phyloP scores from a whole-genome alignment of 345 rosid genomes.

The rapeseed (Brassica napus) region DNA sequence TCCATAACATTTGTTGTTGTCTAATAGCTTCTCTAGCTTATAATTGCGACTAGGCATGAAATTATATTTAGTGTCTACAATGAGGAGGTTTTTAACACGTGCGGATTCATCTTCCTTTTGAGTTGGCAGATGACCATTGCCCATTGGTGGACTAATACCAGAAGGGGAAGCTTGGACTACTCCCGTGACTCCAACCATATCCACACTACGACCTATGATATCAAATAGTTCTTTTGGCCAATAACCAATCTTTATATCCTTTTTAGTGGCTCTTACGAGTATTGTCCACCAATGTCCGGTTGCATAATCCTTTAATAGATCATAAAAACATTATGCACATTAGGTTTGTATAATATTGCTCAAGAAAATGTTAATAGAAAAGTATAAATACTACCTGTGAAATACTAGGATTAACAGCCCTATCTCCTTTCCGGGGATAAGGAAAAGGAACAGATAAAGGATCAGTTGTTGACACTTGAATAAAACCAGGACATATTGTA shows the following conservation, averaged over 20 bases:
- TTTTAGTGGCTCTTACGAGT: rapidly evolving
- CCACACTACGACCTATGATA: not conserved
- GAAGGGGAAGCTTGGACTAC: slow-evolving; percentile 16
- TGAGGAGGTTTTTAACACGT: not conserved
- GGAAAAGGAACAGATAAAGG: not conserved
- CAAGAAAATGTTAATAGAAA: not conserved
- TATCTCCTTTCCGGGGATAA: not conserved
- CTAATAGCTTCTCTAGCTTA: not conserved
- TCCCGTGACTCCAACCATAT: slow-evolving; percentile 14
- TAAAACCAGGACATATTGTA: slow-evolving; percentile 26
- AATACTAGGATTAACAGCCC: not conserved
- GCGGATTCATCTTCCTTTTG: not conserved
- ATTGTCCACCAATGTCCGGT: slow-evolving; percentile 18
- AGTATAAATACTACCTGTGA: not conserved
- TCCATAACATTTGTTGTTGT: slow-evolving; percentile 7
- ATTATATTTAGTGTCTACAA: not conserved
- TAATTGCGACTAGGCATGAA: not conserved
- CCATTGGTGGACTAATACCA: slow-evolving; percentile 26
- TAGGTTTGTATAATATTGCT: too few species aligned
- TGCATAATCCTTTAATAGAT: not conserved
- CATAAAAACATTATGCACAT: not conserved
- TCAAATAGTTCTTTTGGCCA: slow-evolving; percentile 35
- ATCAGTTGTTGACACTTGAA: slow-evolving; percentile 14
- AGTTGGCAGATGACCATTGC: not conserved
- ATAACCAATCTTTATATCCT: slow-evolving; percentile 2